Percentiles rank a stretch among this genome's conserved stretches.
Evolutionary conservation across 306 rosid genomes (phyloP).

Genomic region (Arachis hypogaea): DNA sequence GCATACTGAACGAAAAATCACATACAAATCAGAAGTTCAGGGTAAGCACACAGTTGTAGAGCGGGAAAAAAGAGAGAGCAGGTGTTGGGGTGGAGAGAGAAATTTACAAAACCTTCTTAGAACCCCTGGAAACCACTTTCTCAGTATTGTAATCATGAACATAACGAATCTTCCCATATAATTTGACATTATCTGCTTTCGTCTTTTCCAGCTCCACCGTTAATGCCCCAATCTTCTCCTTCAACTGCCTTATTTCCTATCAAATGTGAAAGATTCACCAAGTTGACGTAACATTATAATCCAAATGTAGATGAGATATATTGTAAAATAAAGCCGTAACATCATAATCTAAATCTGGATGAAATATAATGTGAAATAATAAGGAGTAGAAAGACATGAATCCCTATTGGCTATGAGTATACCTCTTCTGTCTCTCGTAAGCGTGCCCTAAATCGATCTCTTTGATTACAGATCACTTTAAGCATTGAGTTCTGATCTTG

Average conservation of each 20-base stretch:
- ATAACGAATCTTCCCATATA: slow-evolving; percentile 96
- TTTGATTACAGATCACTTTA: slow-evolving; percentile 83
- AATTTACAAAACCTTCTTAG: slow-evolving; percentile 71
- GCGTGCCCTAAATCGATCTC: slow-evolving; percentile 95
- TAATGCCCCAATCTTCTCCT: slow-evolving; percentile 84
- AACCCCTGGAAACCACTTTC: slow-evolving; percentile 94
- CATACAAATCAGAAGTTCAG: slow-evolving; percentile 28
- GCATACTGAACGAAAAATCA: slow-evolving; percentile 61
- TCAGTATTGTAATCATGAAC: slow-evolving; percentile 93
- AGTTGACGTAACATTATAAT: slow-evolving; percentile 28
- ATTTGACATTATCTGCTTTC: slow-evolving; percentile 95
- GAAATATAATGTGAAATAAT: slow-evolving; percentile 12
- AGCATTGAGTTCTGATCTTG: slow-evolving; percentile 84
- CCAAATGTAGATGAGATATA: slow-evolving; percentile 27
- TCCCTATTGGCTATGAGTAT: slow-evolving; percentile 20
- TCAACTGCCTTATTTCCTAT: slow-evolving; percentile 89
- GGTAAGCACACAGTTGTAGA: not conserved
- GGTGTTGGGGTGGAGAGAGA: slow-evolving; percentile 13
- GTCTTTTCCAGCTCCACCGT: slow-evolving; percentile 84
- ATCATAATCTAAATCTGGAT: slow-evolving; percentile 32
- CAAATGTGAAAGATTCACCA: slow-evolving; percentile 37
- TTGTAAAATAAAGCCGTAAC: slow-evolving; percentile 6
- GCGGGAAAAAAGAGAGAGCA: not conserved
- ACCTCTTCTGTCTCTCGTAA: slow-evolving; percentile 98
- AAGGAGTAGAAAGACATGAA: slow-evolving; percentile 19